These are phyloP conservation scores for Cystobasidium ongulense DNA, from an alignment of 768 basidiomycete species.

Conservation along the genomic window DNA sequence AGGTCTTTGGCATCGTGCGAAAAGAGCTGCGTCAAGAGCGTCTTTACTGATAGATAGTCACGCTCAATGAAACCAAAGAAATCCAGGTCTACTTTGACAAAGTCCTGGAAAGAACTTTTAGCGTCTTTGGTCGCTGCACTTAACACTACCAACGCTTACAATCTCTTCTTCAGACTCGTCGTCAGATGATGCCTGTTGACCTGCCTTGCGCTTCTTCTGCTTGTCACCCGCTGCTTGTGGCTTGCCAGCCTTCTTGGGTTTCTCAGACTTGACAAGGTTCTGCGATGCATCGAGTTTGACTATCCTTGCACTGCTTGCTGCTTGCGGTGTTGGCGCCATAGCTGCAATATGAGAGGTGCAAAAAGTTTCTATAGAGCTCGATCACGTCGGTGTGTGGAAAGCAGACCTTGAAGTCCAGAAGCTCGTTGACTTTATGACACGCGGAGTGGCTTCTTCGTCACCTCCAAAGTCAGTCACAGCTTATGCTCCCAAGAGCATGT, in stretches of 20 bases:
- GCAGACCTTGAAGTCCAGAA: background rate
- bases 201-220: conserved; percentile 17
- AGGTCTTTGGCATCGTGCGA: conserved; percentile 72
- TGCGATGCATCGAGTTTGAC: conserved; percentile 28
- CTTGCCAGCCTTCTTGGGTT: conserved; percentile 13
- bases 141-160: background rate
- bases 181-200: background rate
- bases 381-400: background rate
- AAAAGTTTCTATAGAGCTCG: conserved; percentile 1
- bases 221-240: background rate
- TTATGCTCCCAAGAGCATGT: background rate
- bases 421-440: background rate
- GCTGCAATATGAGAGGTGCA: background rate
- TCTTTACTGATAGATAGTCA: conserved; percentile 69
- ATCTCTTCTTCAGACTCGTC: conserved; percentile 14
- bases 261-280: background rate
- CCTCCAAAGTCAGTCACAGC: background rate
- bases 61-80: conserved; percentile 82
- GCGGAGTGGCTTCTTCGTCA: background rate
- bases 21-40: conserved; percentile 52
- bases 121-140: background rate
- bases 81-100: conserved; percentile 77
- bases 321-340: background rate
- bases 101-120: background rate
- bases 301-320: conserved; percentile 7